Evolutionary conservation across 1,139 yeast genomes (phyloP).

Genomic region (Taiozyma sp.): DNA sequence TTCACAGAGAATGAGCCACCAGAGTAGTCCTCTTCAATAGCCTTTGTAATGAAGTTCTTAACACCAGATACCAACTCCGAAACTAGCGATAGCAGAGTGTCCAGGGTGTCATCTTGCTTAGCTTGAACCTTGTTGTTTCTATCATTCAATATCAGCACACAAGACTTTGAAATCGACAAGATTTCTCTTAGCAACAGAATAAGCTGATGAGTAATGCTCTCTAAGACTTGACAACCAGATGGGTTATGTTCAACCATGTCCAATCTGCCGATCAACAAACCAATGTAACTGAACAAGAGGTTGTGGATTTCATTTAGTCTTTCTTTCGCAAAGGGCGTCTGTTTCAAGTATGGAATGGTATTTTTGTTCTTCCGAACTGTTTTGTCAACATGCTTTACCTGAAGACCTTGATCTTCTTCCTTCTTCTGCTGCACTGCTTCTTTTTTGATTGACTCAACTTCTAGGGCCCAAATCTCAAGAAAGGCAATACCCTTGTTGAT

Average conservation of each 20-base stretch:
- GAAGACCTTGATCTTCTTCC: constrained; percentile 4
- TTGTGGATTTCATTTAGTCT: constrained; percentile 73
- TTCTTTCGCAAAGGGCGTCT: constrained; percentile 64
- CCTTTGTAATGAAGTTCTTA: constrained; percentile 53
- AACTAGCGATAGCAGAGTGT: constrained; percentile 51
- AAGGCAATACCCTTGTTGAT: constrained; percentile 67
- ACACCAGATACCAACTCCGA: constrained; percentile 63
- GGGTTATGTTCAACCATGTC: constrained; percentile 72
- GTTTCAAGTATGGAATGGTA: constrained; percentile 28
- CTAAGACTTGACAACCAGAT: constrained; percentile 61
- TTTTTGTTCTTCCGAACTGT: constrained; percentile 1
- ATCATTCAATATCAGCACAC: constrained; percentile 29
- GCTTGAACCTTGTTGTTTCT: constrained; percentile 22
- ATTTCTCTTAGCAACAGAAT: constrained; percentile 59
- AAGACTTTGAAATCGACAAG: constrained; percentile 53
- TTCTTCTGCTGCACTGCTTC: constrained; percentile 25
- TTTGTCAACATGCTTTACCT: not conserved
- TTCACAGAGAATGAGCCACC: constrained; percentile 8
- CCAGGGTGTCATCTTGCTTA: constrained; percentile 44
- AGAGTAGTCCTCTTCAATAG: constrained; percentile 29
- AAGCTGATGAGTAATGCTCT: constrained; percentile 61
- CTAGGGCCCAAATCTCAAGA: constrained; percentile 69
- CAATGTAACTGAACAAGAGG: constrained; percentile 63
- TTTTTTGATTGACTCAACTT: constrained; percentile 32
- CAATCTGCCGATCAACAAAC: constrained; percentile 63